These are phyloP conservation scores for Physocladia obscura DNA, from an alignment of 192 early-diverging fungal species.

Conservation along the genomic window DNA sequence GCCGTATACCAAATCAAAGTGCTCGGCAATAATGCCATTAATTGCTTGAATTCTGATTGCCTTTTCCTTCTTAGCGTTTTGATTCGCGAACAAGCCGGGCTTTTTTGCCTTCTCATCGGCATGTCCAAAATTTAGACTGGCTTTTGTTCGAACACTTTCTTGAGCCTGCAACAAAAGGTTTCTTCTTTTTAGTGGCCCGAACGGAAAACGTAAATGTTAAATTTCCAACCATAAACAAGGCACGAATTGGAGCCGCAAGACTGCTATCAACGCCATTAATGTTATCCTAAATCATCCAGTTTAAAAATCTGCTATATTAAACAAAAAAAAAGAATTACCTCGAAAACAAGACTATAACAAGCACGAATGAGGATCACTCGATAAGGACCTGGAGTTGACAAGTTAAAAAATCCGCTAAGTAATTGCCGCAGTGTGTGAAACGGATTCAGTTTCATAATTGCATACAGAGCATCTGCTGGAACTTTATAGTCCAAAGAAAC, in stretches of 20 bases:
- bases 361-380: slow-evolving; percentile 79
- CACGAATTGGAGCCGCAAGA: slow-evolving; percentile 60
- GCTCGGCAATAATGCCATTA: slow-evolving; percentile 62
- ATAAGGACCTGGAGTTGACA: slow-evolving; percentile 70
- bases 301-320: slow-evolving; percentile 38
- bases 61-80: slow-evolving; percentile 46
- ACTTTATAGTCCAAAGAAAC: slow-evolving; percentile 68
- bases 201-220: no score
- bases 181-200: slow-evolving; percentile 2
- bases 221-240: slow-evolving; percentile 61
- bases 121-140: background rate
- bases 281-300: slow-evolving; percentile 75
- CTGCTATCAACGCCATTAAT: slow-evolving; percentile 42
- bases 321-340: slow-evolving; percentile 29
- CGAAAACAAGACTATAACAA: slow-evolving; percentile 69
- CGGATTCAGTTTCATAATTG: slow-evolving; percentile 78
- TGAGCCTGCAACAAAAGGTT: slow-evolving; percentile 23
- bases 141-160: slow-evolving; percentile 20
- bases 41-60: slow-evolving; percentile 37
- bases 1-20: slow-evolving; percentile 74
- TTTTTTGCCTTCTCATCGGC: slow-evolving; percentile 31
- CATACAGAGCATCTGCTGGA: slow-evolving; percentile 70
- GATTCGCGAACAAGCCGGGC: slow-evolving; percentile 14
- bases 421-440: slow-evolving; percentile 70
- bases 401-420: slow-evolving; percentile 68